phyloP scores from a whole-genome alignment of 768 basidiomycete genomes.

The Leccinum uliginosum region DNA sequence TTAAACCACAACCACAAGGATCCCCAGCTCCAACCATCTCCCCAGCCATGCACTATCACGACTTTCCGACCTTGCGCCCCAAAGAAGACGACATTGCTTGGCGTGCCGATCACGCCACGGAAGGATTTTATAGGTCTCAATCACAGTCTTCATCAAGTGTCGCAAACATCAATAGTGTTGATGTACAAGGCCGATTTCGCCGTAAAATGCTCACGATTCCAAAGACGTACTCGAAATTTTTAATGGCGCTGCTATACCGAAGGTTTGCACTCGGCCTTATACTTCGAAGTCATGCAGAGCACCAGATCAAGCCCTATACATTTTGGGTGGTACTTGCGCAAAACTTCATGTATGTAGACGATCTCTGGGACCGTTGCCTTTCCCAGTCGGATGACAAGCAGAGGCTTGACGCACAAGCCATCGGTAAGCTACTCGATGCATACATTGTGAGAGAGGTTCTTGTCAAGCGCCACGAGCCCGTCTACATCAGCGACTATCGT shows the following conservation, averaged over 20 bases:
- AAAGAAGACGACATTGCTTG: no score
- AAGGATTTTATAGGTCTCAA: no score
- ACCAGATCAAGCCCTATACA: neutral
- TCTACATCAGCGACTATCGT: neutral
- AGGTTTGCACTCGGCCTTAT: neutral
- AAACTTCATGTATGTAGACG: neutral
- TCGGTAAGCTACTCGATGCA: neutral
- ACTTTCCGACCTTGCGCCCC: no score
- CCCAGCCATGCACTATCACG: no score
- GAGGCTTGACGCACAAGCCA: neutral
- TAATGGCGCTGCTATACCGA: neutral
- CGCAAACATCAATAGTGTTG: neutral
- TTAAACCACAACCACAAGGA: no score
- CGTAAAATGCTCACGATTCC: neutral
- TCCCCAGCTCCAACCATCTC: no score
- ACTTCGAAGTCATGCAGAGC: neutral
- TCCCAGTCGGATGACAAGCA: neutral
- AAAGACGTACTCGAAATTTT: neutral
- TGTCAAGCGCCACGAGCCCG: neutral
- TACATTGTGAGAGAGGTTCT: neutral
- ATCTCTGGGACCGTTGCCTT: neutral
- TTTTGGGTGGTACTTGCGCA: neutral
- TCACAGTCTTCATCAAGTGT: no score
- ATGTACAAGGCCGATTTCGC: neutral
- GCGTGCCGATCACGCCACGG: no score